Percentiles rank a stretch among this genome's conserved stretches.
Evolutionary conservation across 345 rosid species (phyloP).

Genomic region (Euphorbia pulcherrima): DNA sequence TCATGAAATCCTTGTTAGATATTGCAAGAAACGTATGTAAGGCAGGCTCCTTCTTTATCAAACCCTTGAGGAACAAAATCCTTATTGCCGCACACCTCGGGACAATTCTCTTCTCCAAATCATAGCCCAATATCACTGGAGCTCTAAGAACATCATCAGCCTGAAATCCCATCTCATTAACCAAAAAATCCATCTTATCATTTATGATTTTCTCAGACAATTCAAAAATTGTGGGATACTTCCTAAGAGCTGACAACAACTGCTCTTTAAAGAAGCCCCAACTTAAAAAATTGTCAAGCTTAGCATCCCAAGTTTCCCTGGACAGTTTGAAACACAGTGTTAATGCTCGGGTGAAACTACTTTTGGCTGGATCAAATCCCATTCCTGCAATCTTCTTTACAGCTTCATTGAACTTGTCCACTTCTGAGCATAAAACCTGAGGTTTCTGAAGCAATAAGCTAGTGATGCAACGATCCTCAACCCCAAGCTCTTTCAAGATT

Average conservation of each 20-base stretch:
- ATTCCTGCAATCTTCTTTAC: conserved; percentile 20
- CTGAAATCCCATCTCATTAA: neutral
- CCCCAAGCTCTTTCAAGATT: too few relatives aligned
- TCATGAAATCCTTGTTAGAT: neutral
- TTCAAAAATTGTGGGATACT: conserved; percentile 12
- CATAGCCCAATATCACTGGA: neutral
- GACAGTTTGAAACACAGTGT: neutral
- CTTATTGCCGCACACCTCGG: neutral
- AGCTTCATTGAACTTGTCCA: conserved; percentile 16
- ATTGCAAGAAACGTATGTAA: neutral
- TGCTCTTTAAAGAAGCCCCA: conserved; percentile 32
- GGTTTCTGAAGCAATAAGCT: too few relatives aligned
- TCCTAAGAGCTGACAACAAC: conserved; percentile 25
- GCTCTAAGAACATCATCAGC: neutral
- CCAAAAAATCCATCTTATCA: neutral
- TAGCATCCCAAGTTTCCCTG: conserved; percentile 15
- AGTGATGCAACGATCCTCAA: too few relatives aligned
- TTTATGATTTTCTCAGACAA: neutral
- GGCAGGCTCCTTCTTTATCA: neutral
- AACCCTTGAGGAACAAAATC: neutral
- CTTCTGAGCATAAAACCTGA: neutral
- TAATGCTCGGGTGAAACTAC: conserved; percentile 29
- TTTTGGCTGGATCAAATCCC: conserved; percentile 32
- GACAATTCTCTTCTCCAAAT: conserved; percentile 2
- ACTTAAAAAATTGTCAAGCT: conserved; percentile 11